These are phyloP conservation scores for Hypoxylon perforatum DNA, from an alignment of 495 filamentous ascomycete species.

Conservation along the genomic window DNA sequence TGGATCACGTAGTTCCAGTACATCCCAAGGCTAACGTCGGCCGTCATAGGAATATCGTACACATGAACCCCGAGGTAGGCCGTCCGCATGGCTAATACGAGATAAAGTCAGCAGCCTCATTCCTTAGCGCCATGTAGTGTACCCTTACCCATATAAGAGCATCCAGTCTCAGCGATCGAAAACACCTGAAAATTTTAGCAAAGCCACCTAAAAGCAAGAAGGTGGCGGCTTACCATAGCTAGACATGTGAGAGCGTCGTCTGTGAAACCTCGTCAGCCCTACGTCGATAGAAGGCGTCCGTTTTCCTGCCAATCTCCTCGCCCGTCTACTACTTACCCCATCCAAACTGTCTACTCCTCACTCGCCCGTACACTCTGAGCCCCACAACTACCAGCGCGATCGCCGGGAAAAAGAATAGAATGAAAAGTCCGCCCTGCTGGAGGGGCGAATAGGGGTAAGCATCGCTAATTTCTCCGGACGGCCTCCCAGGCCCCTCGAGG, in stretches of 20 bases:
- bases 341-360: constrained; percentile 50
- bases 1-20: constrained; percentile 67
- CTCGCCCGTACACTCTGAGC: constrained; percentile 45
- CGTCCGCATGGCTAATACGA: constrained; percentile 59
- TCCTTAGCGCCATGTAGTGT: not conserved
- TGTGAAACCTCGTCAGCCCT: constrained; percentile 5
- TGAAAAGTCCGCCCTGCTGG: constrained; percentile 43
- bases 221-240: constrained; percentile 49
- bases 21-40: constrained; percentile 52
- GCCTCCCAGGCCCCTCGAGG: constrained; percentile 29
- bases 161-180: constrained; percentile 54
- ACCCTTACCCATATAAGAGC: constrained; percentile 57
- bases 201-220: not conserved
- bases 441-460: constrained; percentile 44
- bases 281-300: not conserved
- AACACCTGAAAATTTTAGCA: constrained; percentile 42
- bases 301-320: not conserved
- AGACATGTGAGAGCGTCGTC: constrained; percentile 58
- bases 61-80: constrained; percentile 63
- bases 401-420: constrained; percentile 44
- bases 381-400: constrained; percentile 36
- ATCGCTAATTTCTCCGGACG: constrained; percentile 22
- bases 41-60: constrained; percentile 55
- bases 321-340: constrained; percentile 40
- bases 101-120: constrained; percentile 21